Evolutionary conservation across 345 rosid species (phyloP), one percentile per base, ranked within the genome.

Genomic region (Linum lewisii): DNA sequence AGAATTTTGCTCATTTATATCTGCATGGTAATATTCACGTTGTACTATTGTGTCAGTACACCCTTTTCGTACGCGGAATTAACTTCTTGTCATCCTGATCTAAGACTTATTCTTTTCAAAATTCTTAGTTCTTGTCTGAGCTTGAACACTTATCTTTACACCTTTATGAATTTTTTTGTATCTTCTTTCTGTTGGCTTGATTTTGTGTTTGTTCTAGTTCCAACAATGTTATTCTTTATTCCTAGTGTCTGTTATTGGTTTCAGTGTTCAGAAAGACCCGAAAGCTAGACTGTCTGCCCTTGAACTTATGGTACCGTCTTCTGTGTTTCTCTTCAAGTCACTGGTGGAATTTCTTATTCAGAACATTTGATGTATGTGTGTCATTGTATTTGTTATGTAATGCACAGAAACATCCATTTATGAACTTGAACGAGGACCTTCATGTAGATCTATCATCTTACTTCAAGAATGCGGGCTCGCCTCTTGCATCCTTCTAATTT

Each of bases 391-490:
- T 24, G 42, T 37, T 19, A 59, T 69, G 51, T 51, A 57, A 66
- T 60, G 67, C n/a, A 50, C 85, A 89, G 99, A 57, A 60, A 57
- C 92, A 81, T 72, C 92, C 88, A 34, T 93, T 93, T 73, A 50
- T 93, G 73, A 82, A 63, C 71, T 72, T 79, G 84, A 85, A 84
- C 62, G 77, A 78, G 11, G 81, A 82, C 76, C 72, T 67, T 68
- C 77, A 63, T 51, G 63, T 82, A 60, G 84, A 93, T 72, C 94
- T 93, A 4, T 68, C 91, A 19, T 75, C 88, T 18, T 93, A 93
- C 91, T 93, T 93, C 83, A 93, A 80, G 57, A 59, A 76, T 61
- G 88, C 78, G 5, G 99, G 97, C 63, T 84, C 99, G 21, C 97
- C 99, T 1, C 94, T 93, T 59, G 97, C 97, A 67, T 81, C 88